Conservation (phyloP, 805 yeast genomes). For the Lipomyces mesembrius region DNA sequence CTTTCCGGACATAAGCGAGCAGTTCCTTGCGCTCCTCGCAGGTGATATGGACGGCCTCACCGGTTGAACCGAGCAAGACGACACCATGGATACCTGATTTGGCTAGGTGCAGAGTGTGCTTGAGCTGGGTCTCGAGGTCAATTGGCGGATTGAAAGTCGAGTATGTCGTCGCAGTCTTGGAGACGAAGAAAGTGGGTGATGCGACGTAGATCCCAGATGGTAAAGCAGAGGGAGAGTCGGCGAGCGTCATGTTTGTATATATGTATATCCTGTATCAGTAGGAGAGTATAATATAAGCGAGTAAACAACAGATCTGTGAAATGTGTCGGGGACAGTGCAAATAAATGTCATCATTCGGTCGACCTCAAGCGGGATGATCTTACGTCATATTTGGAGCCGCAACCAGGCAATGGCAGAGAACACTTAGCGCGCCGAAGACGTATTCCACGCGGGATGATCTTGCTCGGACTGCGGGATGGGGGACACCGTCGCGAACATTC, state of each 20-base stretch:
- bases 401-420: too few relatives aligned
- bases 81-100: constrained; percentile 55
- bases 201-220: constrained; percentile 55
- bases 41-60: constrained; percentile 59
- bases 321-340: too few relatives aligned
- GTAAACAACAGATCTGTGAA: neutral
- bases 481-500: too few relatives aligned
- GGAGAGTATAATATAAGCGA: neutral
- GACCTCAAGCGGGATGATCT: neutral
- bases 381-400: neutral
- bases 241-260: constrained; percentile 1
- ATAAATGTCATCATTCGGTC: too few relatives aligned
- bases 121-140: constrained; percentile 53
- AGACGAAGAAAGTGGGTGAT: constrained; percentile 58
- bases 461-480: too few relatives aligned
- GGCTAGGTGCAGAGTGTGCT: constrained; percentile 52
- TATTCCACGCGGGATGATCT: too few relatives aligned
- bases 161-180: constrained; percentile 42
- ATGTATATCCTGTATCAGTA: neutral
- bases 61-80: constrained; percentile 59
- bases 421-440: too few relatives aligned
- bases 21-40: constrained; percentile 50
- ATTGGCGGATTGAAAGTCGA: constrained; percentile 39
- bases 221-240: constrained; percentile 6
- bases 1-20: constrained; percentile 42